phyloP scores from a whole-genome alignment of 805 yeast species.

The Candida maesae region DNA sequence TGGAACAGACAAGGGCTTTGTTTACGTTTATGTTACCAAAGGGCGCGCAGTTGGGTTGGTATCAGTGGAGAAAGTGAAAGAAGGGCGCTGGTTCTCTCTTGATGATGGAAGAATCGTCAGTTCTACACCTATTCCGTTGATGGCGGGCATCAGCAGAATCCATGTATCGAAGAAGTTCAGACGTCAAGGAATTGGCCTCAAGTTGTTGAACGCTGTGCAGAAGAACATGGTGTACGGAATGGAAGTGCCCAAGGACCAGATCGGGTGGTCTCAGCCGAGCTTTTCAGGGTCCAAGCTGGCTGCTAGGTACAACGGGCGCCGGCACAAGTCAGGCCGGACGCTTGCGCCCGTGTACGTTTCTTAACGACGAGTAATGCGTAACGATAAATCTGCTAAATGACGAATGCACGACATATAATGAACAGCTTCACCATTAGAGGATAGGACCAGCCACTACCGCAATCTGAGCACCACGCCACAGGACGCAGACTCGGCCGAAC shows the following conservation, averaged over 20 bases:
- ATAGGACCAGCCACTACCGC: too few species aligned
- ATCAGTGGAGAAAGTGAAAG: conserved; percentile 44
- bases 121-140: conserved; percentile 34
- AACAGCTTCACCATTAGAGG: too few species aligned
- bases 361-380: too few species aligned
- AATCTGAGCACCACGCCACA: too few species aligned
- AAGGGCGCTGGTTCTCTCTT: conserved; percentile 58
- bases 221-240: conserved; percentile 48
- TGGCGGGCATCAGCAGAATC: conserved; percentile 48
- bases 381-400: too few species aligned
- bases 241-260: conserved; percentile 35
- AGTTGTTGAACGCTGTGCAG: conserved; percentile 42
- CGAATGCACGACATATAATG: too few species aligned
- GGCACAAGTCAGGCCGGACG: conserved; percentile 48
- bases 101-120: conserved; percentile 50
- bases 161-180: conserved; percentile 45
- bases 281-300: conserved; percentile 62
- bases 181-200: conserved; percentile 45
- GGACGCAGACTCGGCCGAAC: too few species aligned
- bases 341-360: conserved; percentile 45
- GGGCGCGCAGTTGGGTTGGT: conserved; percentile 52
- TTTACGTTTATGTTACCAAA: conserved; percentile 46
- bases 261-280: conserved; percentile 76
- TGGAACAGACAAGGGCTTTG: conserved; percentile 34
- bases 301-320: conserved; percentile 47